A percentile compares a stretch with the other conserved stretches of the same genome.
Evolutionary conservation across 257 asterid genomes (phyloP).

Genomic region (Paulownia fortunei): DNA sequence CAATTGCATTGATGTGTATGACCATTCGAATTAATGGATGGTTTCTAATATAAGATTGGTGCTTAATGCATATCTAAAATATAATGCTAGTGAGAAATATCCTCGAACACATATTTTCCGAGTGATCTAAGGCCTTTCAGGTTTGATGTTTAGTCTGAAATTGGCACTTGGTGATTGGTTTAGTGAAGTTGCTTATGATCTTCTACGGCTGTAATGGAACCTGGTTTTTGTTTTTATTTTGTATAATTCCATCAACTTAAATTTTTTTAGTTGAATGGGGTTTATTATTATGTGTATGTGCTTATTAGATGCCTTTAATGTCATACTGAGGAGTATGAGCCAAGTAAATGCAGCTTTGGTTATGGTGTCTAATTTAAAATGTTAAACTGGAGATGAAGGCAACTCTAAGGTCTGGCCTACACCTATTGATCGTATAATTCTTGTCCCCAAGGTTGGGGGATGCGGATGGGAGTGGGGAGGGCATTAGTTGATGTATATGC

Average conservation of each 20-base stretch:
- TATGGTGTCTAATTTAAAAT: neutral
- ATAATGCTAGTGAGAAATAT: neutral
- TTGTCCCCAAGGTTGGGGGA: conserved; percentile 5
- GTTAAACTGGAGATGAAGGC: neutral
- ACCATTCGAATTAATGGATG: neutral
- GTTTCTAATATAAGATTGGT: conserved; percentile 13
- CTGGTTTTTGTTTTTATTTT: neutral
- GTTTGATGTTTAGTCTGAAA: conserved; percentile 1
- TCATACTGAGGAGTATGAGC: neutral
- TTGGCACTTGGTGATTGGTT: neutral
- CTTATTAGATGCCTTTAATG: neutral
- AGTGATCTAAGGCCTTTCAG: neutral
- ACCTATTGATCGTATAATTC: neutral
- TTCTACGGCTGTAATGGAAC: conserved; percentile 13
- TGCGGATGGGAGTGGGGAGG: neutral
- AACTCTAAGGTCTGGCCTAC: neutral
- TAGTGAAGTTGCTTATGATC: neutral
- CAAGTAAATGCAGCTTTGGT: neutral
- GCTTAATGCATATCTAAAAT: neutral
- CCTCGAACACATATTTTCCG: neutral
- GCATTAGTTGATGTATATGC: neutral
- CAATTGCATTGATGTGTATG: neutral
- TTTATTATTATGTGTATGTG: neutral
- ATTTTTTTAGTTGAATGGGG: neutral
- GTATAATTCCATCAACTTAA: neutral